Evolutionary conservation across 495 filamentous ascomycete species (phyloP).

Genomic region (Bathelium albidoporum): DNA sequence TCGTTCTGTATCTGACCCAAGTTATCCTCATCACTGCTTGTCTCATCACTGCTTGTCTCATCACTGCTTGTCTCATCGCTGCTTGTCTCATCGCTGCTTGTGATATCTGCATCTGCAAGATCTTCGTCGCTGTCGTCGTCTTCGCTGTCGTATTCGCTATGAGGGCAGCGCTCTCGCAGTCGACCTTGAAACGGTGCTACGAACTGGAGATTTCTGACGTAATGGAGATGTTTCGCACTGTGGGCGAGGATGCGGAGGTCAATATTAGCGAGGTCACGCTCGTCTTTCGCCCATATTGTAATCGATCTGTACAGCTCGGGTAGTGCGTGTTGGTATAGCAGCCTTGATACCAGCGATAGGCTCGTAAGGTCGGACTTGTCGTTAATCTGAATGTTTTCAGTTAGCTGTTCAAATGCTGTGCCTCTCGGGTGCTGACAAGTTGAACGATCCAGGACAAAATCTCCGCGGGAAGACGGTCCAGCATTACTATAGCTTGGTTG

Average conservation of each 20-base stretch:
- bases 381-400: not conserved
- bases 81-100: not conserved
- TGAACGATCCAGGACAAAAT: not conserved
- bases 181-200: not conserved
- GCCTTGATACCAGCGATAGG: not conserved
- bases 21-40: not conserved
- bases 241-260: not conserved
- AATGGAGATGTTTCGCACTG: not conserved
- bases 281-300: not conserved
- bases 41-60: not conserved
- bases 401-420: not conserved
- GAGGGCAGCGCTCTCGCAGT: not conserved
- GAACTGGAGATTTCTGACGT: not conserved
- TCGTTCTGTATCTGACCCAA: not conserved
- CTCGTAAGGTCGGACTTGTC: not conserved
- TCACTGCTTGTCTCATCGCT: no score
- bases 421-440: not conserved
- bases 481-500: not conserved
- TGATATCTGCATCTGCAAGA: not conserved
- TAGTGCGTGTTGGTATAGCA: not conserved
- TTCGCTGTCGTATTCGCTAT: not conserved
- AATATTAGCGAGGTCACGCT: not conserved
- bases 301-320: not conserved
- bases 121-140: not conserved
- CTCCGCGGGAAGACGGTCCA: not conserved